A percentile compares a stretch with the other conserved stretches of the same genome.
phyloP scores from a whole-genome alignment of 2,329 filamentous ascomycete species.

The Aspergillus fumigatiaffinis region DNA sequence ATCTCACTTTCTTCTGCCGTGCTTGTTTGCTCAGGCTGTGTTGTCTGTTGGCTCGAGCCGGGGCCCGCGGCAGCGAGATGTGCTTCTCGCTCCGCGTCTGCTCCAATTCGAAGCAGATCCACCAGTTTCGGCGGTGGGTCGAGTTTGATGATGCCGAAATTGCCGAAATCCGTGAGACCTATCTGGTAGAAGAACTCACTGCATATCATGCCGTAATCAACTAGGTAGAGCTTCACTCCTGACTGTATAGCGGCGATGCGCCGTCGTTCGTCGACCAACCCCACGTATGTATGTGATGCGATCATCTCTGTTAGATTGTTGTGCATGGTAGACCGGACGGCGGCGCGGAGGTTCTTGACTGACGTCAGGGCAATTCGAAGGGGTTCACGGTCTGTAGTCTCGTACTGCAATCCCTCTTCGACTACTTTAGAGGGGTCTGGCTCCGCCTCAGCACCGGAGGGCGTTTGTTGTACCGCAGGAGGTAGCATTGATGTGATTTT shows the following conservation, averaged over 20 bases:
- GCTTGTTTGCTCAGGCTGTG: slow-evolving; percentile 14
- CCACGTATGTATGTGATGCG: slow-evolving; percentile 85
- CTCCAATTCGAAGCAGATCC: slow-evolving; percentile 69
- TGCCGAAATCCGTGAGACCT: slow-evolving; percentile 90
- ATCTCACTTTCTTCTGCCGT: slow-evolving; percentile 52
- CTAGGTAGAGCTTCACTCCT: slow-evolving; percentile 83
- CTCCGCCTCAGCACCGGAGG: slow-evolving; percentile 30
- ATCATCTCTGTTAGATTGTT: slow-evolving; percentile 83
- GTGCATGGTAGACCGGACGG: slow-evolving; percentile 78
- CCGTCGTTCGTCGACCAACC: slow-evolving; percentile 80
- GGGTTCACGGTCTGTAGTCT: slow-evolving; percentile 64
- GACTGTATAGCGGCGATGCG: slow-evolving; percentile 90
- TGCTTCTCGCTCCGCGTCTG: slow-evolving; percentile 62
- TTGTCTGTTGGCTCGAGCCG: slow-evolving; percentile 1
- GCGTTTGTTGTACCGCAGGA: slow-evolving; percentile 42
- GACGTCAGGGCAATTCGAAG: slow-evolving; percentile 73
- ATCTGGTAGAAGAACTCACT: slow-evolving; percentile 95
- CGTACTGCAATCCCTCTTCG: slow-evolving; percentile 63
- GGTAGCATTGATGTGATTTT: slow-evolving; percentile 97
- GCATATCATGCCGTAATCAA: slow-evolving; percentile 85
- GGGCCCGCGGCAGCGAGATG: slow-evolving; percentile 8
- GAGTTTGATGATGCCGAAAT: slow-evolving; percentile 82
- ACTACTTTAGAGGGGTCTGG: slow-evolving; percentile 19
- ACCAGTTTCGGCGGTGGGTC: slow-evolving; percentile 68
- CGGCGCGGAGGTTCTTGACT: slow-evolving; percentile 75